A percentile compares a stretch with the other conserved stretches of the same genome.
phyloP scores from a whole-genome alignment of 305 asterid species.

The Fraxinus velutina region DNA sequence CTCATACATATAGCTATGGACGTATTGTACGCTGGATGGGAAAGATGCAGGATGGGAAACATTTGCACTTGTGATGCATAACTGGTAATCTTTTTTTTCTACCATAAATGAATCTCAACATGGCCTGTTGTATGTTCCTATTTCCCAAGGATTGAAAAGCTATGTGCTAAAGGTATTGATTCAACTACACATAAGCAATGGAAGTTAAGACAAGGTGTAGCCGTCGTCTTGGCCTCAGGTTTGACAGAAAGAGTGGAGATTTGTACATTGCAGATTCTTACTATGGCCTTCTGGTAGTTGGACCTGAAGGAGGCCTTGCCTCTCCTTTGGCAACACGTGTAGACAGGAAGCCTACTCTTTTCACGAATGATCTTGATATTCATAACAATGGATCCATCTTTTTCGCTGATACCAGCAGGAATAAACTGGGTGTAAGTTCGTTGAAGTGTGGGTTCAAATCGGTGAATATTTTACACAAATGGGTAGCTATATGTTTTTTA shows the following conservation, averaged over 20 bases:
- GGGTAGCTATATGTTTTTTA: constrained; percentile 35
- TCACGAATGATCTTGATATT: constrained; percentile 93
- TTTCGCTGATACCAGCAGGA: constrained; percentile 88
- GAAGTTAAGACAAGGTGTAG: constrained; percentile 84
- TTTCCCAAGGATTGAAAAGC: constrained; percentile 52
- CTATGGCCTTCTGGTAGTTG: constrained; percentile 73
- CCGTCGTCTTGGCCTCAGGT: constrained; percentile 81
- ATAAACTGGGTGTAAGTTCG: constrained; percentile 74
- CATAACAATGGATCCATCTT: constrained; percentile 81
- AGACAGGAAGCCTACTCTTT: constrained; percentile 65
- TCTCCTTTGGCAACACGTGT: constrained; percentile 62
- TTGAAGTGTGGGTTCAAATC: not conserved
- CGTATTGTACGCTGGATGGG: constrained; percentile 89
- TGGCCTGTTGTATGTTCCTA: not conserved
- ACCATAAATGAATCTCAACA: not conserved
- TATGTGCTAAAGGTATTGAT: constrained; percentile 55
- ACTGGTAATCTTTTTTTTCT: constrained; percentile 42
- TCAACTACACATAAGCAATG: constrained; percentile 79
- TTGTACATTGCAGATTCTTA: constrained; percentile 89
- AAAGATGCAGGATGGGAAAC: constrained; percentile 81
- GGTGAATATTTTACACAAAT: not conserved
- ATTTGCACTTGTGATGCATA: constrained; percentile 59
- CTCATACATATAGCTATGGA: constrained; percentile 60
- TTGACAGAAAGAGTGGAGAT: constrained; percentile 54
- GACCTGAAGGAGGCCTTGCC: constrained; percentile 81